Evolutionary conservation across 2,329 filamentous ascomycete genomes (phyloP), one percentile per base, ranked within the genome.

Genomic region (Cercospora sp.): DNA sequence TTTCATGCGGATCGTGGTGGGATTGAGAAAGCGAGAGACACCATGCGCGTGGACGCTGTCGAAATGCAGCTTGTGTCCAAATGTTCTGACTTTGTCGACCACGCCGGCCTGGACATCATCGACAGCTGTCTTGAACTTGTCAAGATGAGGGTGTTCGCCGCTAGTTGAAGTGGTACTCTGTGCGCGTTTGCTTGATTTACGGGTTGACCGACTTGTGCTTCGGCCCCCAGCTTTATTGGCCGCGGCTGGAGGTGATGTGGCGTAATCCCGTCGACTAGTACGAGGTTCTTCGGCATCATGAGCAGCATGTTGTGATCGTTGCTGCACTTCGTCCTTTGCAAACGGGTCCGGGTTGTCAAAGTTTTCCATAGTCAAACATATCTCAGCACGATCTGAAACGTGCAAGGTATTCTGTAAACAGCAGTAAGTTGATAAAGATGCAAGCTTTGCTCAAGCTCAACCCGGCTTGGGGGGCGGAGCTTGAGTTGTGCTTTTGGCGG

Each of bases 1-100:
- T 9, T 65, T 45, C 66, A 73, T 71, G 12, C 61, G 71, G 30
- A 73, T 65, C 28, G 65, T 69, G 28, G 71, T 73, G 1, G 71
- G 71, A 51, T 73, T 71, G 2, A 73, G 49, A 21, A 71, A 63
- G 4, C 57, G 62, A 28, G 32, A 64, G n/a, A 67, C 65, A 5
- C 67, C 68, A 30, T 65, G 65, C n/a, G 66, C 68, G 43, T 67
- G 65, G 37, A 73, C 59, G n/a, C 51, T 61, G 30, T 71, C 58
- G 21, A 71, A 32, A 37, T 63, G 66, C 10, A 70, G 30, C 51
- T 60, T 69, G 26, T 69, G 65, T 40, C 53, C 28, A 7, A 69
- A 53, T 7, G 65, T 67, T 26, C 28, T 63, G 57, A 70, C 57
- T 53, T 67, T 69, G 18, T 72, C 65, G 9, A 70, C 67, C 1